These are phyloP conservation scores for Zoysia matrella DNA, from an alignment of 202 grass and related monocot genomes.

Conservation along the genomic window DNA sequence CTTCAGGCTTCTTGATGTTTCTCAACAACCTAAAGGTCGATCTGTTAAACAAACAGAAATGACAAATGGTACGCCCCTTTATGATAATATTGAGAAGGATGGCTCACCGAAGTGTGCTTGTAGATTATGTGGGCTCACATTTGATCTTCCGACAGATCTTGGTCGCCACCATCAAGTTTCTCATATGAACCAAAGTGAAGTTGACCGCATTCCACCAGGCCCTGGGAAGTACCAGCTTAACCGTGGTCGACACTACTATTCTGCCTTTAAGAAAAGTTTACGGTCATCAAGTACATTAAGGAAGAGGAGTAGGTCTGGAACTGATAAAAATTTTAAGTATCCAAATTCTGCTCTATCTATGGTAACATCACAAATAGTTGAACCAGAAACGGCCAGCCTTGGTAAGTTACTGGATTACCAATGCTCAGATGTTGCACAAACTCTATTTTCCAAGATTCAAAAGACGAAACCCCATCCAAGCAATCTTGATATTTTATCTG, in stretches of 20 bases:
- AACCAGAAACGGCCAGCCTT: slow-evolving; percentile 63
- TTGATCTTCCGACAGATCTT: slow-evolving; percentile 87
- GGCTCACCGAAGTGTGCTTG: slow-evolving; percentile 72
- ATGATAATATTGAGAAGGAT: slow-evolving; percentile 51
- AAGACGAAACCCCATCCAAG: slow-evolving; percentile 92
- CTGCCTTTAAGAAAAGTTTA: slow-evolving; percentile 71
- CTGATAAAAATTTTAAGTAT: slow-evolving; percentile 62
- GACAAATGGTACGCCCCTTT: slow-evolving; percentile 43
- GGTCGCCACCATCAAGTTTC: slow-evolving; percentile 77
- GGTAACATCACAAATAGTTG: slow-evolving; percentile 47
- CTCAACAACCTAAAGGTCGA: slow-evolving; percentile 50
- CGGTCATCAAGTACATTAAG: slow-evolving; percentile 61
- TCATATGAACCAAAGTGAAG: slow-evolving; percentile 62
- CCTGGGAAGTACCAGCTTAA: slow-evolving; percentile 88
- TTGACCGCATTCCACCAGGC: slow-evolving; percentile 55
- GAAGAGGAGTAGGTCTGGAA: slow-evolving; percentile 60
- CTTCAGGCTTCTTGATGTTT: slow-evolving; percentile 61
- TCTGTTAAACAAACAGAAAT: slow-evolving; percentile 53
- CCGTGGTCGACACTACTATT: slow-evolving; percentile 78
- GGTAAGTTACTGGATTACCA: slow-evolving; percentile 66
- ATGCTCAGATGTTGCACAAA: slow-evolving; percentile 73
- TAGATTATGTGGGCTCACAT: slow-evolving; percentile 72
- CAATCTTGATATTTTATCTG: slow-evolving; percentile 78
- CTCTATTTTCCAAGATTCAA: slow-evolving; percentile 82
- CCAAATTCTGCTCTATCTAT: slow-evolving; percentile 47